These are phyloP conservation scores for Trichoderma sp. DNA, from an alignment of 2,329 filamentous ascomycete genomes.

Conservation along the genomic window DNA sequence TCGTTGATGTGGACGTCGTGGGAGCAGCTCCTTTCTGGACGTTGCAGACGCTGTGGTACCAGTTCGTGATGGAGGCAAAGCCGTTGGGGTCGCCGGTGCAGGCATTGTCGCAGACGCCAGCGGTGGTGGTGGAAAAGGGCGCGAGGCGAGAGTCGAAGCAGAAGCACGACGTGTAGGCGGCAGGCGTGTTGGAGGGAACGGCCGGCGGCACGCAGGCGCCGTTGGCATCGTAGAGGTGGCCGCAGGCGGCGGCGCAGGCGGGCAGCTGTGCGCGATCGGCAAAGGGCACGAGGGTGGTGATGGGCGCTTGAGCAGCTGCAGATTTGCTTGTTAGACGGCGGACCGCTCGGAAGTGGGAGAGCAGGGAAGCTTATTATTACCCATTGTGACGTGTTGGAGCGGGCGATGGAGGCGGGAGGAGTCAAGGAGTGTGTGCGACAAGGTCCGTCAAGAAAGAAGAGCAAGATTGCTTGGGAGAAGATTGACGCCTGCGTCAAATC, in stretches of 20 bases:
- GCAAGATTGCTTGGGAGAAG: background rate
- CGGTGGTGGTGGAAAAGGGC: conserved; percentile 57
- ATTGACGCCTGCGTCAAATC: conserved; percentile 26
- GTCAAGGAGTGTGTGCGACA: conserved; percentile 6
- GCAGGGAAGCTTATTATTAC: conserved; percentile 36
- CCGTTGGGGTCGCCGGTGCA: conserved; percentile 55
- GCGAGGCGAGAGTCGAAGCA: conserved; percentile 65
- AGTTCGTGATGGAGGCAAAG: conserved; percentile 62
- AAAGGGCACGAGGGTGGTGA: conserved; percentile 61
- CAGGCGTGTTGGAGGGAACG: conserved; percentile 49
- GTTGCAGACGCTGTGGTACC: conserved; percentile 70
- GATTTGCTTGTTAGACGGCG: conserved; percentile 1
- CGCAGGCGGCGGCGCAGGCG: conserved; percentile 62
- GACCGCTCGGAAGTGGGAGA: conserved; percentile 1
- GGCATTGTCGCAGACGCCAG: conserved; percentile 62
- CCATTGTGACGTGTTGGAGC: conserved; percentile 38
- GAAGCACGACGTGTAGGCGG: conserved; percentile 70
- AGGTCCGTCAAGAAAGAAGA: background rate
- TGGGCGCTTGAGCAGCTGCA: conserved; percentile 26
- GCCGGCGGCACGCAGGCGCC: conserved; percentile 67
- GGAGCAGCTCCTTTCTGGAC: conserved; percentile 39
- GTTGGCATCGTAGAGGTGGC: conserved; percentile 68
- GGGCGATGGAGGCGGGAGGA: background rate
- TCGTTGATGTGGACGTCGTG: conserved; percentile 29
- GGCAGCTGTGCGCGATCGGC: conserved; percentile 53